A percentile compares a stretch with the other conserved stretches of the same genome.
These are phyloP conservation scores for Leccinum proliferum DNA, from an alignment of 1,284 basidiomycete genomes.

Conservation along the genomic window DNA sequence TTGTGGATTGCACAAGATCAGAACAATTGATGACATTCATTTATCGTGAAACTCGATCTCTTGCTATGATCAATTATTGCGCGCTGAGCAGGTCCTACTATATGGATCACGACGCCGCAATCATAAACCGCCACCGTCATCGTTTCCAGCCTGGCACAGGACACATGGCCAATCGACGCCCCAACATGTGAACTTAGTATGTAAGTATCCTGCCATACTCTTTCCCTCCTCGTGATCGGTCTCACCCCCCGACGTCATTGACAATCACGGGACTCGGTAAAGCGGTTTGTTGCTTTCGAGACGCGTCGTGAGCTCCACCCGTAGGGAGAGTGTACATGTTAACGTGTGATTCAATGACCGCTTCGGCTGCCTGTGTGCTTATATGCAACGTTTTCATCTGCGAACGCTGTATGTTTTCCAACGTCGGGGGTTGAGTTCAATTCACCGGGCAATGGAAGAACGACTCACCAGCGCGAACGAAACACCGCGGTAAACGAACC, in stretches of 20 bases:
- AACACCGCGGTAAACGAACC: slow-evolving; percentile 48
- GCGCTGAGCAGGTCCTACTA: not conserved
- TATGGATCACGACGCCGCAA: not conserved
- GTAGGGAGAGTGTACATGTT: slow-evolving; percentile 37
- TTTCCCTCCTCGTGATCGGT: not conserved
- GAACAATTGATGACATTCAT: no score
- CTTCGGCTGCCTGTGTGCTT: slow-evolving; percentile 27
- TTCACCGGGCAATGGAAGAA: not conserved
- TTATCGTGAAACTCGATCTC: no score
- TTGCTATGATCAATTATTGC: not conserved
- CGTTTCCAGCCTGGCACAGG: not conserved
- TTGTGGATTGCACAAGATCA: no score
- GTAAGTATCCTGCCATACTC: no score
- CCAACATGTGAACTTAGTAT: not conserved
- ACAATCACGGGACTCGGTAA: slow-evolving; percentile 5
- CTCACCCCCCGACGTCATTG: slow-evolving; percentile 6
- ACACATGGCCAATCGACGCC: not conserved
- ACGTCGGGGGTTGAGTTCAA: not conserved
- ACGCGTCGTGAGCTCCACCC: not conserved
- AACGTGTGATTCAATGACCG: slow-evolving; percentile 39
- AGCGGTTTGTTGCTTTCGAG: slow-evolving; percentile 1
- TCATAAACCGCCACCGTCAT: not conserved
- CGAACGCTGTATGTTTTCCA: slow-evolving; percentile 31
- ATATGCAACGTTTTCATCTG: slow-evolving; percentile 32
- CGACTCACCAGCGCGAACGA: slow-evolving; percentile 48